Percentiles rank a stretch among this genome's conserved stretches.
Conservation (phyloP, 75 land plant species). For the Chamaecyparis obtusa region DNA sequence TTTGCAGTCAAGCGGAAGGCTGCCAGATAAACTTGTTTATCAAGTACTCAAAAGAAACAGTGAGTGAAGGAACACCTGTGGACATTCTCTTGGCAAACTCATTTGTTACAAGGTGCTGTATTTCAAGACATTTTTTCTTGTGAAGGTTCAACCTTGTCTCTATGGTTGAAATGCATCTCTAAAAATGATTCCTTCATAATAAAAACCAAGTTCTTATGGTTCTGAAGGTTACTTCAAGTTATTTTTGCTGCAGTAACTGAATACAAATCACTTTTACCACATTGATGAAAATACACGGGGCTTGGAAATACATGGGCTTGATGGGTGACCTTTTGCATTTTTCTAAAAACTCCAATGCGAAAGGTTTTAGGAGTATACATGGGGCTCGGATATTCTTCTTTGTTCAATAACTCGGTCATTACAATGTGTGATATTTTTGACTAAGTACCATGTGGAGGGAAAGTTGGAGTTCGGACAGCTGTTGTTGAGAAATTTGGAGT, state of each 20-base stretch:
- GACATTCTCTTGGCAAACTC: neutral
- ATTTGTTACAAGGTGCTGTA: neutral
- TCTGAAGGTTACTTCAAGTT: neutral
- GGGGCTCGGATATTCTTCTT: neutral
- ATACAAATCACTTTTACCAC: neutral
- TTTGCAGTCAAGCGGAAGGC: constrained; percentile 44
- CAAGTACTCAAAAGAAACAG: constrained; percentile 28
- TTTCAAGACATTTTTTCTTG: neutral
- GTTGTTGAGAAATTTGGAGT: neutral
- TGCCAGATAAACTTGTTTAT: constrained; percentile 52
- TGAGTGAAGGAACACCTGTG: constrained; percentile 11
- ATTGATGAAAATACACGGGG: neutral
- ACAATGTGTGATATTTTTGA: neutral
- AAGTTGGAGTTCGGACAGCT: neutral
- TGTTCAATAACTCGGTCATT: neutral
- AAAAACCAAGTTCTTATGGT: neutral
- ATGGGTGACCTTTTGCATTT: neutral
- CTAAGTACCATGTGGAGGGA: neutral
- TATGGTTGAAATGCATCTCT: neutral
- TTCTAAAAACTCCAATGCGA: neutral
- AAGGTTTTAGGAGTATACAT: neutral
- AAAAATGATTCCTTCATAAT: neutral
- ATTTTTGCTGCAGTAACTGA: neutral
- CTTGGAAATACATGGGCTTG: neutral
- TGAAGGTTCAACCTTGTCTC: neutral